Base-by-base conservation (phyloP, 345 rosid genomes). In the Moringa oleifera region DNA sequence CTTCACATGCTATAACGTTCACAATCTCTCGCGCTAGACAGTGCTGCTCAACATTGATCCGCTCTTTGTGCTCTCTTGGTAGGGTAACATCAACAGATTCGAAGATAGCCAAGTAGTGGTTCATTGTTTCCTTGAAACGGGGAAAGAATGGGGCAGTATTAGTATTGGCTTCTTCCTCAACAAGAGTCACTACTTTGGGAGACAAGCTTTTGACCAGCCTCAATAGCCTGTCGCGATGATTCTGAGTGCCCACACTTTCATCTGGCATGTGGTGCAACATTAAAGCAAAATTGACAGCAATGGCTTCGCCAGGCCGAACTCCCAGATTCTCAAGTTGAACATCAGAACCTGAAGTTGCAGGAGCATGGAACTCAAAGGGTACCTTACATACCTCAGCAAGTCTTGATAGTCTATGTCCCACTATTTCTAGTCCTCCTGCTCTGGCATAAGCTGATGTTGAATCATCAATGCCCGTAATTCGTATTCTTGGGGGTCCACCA, bases 11-110 rank as follows among this genome's bases (percentile, higher is more conserved):
- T 64, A 90, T 73, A 25, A 93, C 73, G 80, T 93, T 93, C 77
- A 93, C 99, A 15, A 93, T 70, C 62, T 93, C 99, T 54, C 99
- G 76, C 47, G 99, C 99, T 53, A 93, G 87, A 63, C 99, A 90
- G 67, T 93, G 99, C 75, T 93, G 99, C 80, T 93, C 99, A 0
- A 88, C 86, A 6, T 77, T 83, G 73, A 93, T 74, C 57, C 99
- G 79, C 55, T 90, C 95, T 84, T 79, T 93, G 81, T 83, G 81
- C 33, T 88, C 84, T 73, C 99, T 80, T 6, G 92, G 85, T 0
- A 93, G 81, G 41, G 81, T 76, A 59, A 79, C 75, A 56, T 93
- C 99, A 0, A 93, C 67, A 0, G 99, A 93, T 55, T 93, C 97
- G 12, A 93, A 93, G 23, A 90, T 71, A 4, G 99, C 86, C 28